Evolutionary conservation across 2,329 filamentous ascomycete species (phyloP).

Genomic region (Penicillium palitans): DNA sequence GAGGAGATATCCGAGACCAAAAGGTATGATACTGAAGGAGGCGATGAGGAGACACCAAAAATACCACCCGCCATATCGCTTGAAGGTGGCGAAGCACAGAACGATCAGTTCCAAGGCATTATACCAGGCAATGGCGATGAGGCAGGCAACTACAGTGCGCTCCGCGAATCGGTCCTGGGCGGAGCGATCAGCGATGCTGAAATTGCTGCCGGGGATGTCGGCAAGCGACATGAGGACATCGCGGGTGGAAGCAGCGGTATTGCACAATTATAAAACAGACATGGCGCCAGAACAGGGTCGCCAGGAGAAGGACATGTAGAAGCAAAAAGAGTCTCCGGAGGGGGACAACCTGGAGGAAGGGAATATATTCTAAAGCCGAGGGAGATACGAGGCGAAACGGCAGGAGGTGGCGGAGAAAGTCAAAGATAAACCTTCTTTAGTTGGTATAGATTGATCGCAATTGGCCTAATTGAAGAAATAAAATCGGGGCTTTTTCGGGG

Average conservation of each 20-base stretch:
- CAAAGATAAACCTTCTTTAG: constrained; percentile 9
- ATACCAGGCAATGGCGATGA: constrained; percentile 50
- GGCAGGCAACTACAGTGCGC: constrained; percentile 17
- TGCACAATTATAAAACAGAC: not conserved
- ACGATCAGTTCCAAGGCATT: constrained; percentile 51
- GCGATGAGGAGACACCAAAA: constrained; percentile 51
- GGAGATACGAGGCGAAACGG: constrained; percentile 6
- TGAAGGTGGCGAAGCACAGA: constrained; percentile 51
- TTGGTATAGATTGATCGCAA: constrained; percentile 3
- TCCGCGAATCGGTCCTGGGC: constrained; percentile 10
- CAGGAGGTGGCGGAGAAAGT: constrained; percentile 12
- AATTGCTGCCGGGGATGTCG: constrained; percentile 14
- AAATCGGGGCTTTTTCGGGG: not conserved
- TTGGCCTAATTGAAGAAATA: constrained; percentile 1
- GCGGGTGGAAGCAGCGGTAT: not conserved
- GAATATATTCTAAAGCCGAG: not conserved
- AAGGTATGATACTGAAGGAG: constrained; percentile 46
- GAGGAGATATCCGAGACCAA: constrained; percentile 49
- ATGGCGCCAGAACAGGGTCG: not conserved
- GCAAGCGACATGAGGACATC: constrained; percentile 25
- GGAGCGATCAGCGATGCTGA: constrained; percentile 16
- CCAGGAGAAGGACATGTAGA: not conserved
- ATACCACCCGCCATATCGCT: constrained; percentile 47
- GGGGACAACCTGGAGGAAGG: not conserved
- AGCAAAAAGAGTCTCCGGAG: not conserved